phyloP scores from a whole-genome alignment of 139 green algal species.

The Astrephomene gubernaculifera region DNA sequence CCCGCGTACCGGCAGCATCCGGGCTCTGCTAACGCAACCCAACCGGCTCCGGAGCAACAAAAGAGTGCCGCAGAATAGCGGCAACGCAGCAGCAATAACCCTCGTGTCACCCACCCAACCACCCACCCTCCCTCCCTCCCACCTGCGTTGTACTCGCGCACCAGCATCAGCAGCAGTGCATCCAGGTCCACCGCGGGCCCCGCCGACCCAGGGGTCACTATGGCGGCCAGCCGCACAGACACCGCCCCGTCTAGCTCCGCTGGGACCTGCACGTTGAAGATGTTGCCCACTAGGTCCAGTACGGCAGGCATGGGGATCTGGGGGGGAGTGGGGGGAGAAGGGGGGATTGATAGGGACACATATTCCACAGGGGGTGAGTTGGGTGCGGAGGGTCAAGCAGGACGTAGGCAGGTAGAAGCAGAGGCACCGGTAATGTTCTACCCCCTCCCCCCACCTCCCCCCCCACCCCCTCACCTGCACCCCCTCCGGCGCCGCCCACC shows the following conservation, averaged over 20 bases:
- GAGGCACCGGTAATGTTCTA: background rate
- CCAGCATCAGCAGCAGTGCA: slow-evolving; percentile 65
- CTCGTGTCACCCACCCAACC: too few species aligned
- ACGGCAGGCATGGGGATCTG: slow-evolving; percentile 60
- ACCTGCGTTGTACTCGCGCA: slow-evolving; percentile 65
- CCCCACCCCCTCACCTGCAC: background rate
- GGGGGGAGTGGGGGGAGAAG: background rate
- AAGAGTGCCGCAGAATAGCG: too few species aligned
- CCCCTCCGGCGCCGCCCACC: slow-evolving; percentile 55
- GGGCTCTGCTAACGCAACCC: too few species aligned
- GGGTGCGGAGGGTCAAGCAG: background rate
- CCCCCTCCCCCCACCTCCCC: background rate
- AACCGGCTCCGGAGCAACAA: too few species aligned
- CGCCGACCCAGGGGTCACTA: slow-evolving; percentile 49
- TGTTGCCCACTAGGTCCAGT: slow-evolving; percentile 70
- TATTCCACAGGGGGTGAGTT: background rate
- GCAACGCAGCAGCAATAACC: too few species aligned
- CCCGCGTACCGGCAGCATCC: too few species aligned
- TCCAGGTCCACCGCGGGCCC: slow-evolving; percentile 68
- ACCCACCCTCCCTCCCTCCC: background rate
- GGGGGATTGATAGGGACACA: too few species aligned
- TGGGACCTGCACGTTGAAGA: slow-evolving; percentile 64
- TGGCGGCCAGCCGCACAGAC: slow-evolving; percentile 47
- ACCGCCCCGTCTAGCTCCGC: slow-evolving; percentile 50
- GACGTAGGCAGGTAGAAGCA: background rate